phyloP scores from a whole-genome alignment of 306 rosid genomes.

The Malus sylvestris region DNA sequence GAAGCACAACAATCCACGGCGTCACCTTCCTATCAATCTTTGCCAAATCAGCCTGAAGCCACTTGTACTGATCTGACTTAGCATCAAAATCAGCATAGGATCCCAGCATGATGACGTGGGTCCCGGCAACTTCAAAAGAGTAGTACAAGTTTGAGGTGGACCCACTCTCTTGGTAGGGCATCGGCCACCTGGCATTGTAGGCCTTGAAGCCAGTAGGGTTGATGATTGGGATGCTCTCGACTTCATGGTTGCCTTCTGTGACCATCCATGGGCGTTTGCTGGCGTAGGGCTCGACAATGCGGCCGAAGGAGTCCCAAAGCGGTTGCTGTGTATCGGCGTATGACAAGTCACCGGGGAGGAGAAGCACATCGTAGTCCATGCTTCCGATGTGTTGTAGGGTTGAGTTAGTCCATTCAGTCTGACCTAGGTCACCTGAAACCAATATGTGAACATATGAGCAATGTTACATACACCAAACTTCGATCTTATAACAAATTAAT shows the following conservation, averaged over 20 bases:
- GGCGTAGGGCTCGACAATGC: slow-evolving; percentile 62
- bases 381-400: slow-evolving; percentile 42
- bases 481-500: background rate
- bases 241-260: slow-evolving; percentile 68
- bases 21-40: slow-evolving; percentile 39
- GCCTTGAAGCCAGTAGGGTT: slow-evolving; percentile 32
- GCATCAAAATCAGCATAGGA: slow-evolving; percentile 46
- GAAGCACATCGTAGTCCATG: slow-evolving; percentile 54
- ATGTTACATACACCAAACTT: background rate
- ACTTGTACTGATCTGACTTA: slow-evolving; percentile 42
- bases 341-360: slow-evolving; percentile 63
- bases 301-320: slow-evolving; percentile 73
- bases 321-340: slow-evolving; percentile 59
- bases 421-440: slow-evolving; percentile 64
- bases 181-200: slow-evolving; percentile 62
- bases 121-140: slow-evolving; percentile 42
- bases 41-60: slow-evolving; percentile 47
- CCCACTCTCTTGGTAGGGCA: slow-evolving; percentile 53
- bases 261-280: slow-evolving; percentile 82
- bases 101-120: slow-evolving; percentile 61
- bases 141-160: slow-evolving; percentile 65
- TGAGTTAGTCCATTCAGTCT: slow-evolving; percentile 60
- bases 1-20: slow-evolving; percentile 52
- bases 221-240: slow-evolving; percentile 43
- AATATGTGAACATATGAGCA: background rate